These are phyloP conservation scores for Solanum appendiculatum DNA, from an alignment of 257 asterid genomes.

Conservation along the genomic window DNA sequence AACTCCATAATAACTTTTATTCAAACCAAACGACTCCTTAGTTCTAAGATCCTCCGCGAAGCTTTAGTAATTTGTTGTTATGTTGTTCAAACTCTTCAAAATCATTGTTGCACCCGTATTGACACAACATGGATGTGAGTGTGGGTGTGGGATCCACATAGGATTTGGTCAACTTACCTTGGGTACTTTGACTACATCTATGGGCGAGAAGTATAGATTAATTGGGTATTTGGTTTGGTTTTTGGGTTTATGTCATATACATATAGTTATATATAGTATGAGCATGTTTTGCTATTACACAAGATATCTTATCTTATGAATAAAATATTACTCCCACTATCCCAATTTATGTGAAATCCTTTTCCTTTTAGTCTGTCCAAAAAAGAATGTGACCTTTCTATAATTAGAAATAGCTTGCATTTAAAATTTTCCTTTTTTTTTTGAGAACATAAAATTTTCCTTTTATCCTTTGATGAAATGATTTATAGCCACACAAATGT, in stretches of 20 bases:
- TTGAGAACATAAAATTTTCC: no score
- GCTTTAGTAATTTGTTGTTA: neutral
- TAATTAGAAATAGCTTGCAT: neutral
- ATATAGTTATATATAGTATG: neutral
- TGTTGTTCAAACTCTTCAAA: neutral
- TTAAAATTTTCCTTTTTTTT: neutral
- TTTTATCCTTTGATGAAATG: neutral
- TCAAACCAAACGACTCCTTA: no score
- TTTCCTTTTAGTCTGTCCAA: neutral
- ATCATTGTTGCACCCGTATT: neutral
- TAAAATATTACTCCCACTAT: neutral
- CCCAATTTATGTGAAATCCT: neutral
- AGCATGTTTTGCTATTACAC: neutral
- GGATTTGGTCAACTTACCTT: neutral
- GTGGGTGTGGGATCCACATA: neutral
- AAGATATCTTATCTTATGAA: neutral
- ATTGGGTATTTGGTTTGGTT: neutral
- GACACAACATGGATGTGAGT: neutral
- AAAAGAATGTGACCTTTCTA: neutral
- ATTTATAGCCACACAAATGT: neutral
- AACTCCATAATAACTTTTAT: no score
- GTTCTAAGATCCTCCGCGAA: neutral
- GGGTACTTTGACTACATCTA: neutral
- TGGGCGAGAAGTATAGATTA: neutral
- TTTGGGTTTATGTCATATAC: neutral